These are phyloP conservation scores for Drechslera avenae DNA, from an alignment of 2,329 filamentous ascomycete species.

Conservation along the genomic window DNA sequence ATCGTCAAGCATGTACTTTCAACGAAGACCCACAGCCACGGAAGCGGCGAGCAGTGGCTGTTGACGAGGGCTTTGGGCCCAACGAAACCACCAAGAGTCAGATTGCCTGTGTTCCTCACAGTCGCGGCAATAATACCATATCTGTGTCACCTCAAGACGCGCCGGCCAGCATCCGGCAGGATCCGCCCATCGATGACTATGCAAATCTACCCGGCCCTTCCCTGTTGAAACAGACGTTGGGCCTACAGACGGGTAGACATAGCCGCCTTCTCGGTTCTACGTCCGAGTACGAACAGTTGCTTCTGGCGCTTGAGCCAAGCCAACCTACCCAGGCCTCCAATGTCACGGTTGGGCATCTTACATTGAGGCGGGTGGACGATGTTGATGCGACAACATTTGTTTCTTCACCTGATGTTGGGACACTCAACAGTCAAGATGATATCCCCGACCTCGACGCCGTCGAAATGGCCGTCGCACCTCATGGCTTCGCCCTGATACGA, in stretches of 20 bases:
- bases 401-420: conserved; percentile 32
- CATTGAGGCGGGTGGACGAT: conserved; percentile 33
- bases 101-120: conserved; percentile 1
- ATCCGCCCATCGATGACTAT: conserved; percentile 39
- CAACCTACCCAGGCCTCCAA: conserved; percentile 10
- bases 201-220: conserved; percentile 43
- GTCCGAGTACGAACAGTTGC: conserved; percentile 35
- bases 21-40: conserved; percentile 69
- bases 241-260: conserved; percentile 41
- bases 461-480: conserved; percentile 70
- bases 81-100: background rate
- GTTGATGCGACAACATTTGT: conserved; percentile 32
- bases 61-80: conserved; percentile 11
- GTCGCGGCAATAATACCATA: background rate
- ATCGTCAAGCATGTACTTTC: conserved; percentile 71
- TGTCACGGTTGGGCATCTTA: conserved; percentile 17
- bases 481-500: conserved; percentile 72
- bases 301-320: conserved; percentile 29
- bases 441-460: conserved; percentile 67
- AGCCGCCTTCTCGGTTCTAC: conserved; percentile 37
- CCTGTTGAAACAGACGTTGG: conserved; percentile 43
- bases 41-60: conserved; percentile 63
- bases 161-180: conserved; percentile 26
- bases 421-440: conserved; percentile 38
- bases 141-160: conserved; percentile 17